phyloP scores from a whole-genome alignment of 352 stramenopile species.

The Globisporangium paroecandrum region DNA sequence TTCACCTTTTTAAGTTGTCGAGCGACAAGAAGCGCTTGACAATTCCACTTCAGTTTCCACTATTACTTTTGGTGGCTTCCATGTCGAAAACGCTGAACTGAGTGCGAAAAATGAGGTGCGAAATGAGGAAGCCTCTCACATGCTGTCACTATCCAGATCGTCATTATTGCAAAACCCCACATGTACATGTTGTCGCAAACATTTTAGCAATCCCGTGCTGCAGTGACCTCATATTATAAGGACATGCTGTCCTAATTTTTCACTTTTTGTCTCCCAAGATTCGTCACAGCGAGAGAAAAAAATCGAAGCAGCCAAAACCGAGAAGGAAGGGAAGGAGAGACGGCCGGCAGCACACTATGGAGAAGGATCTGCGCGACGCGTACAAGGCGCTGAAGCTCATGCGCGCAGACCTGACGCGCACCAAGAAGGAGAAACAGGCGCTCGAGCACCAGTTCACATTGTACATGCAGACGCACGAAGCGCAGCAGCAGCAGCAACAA shows the following conservation, averaged over 20 bases:
- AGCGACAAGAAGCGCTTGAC: no score
- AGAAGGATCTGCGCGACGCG: conserved; percentile 21
- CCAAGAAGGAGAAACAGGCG: conserved; percentile 18
- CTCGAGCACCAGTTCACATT: conserved; percentile 11
- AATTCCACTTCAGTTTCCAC: no score
- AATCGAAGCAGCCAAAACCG: not conserved
- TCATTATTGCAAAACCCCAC: no score
- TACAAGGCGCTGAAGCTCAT: conserved; percentile 25
- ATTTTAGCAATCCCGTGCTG: no score
- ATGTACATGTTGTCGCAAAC: no score
- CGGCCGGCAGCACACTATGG: not conserved
- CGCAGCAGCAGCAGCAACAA: conserved; percentile 2
- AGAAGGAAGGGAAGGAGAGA: not conserved
- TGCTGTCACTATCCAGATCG: no score
- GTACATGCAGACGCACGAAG: not conserved
- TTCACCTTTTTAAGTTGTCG: no score
- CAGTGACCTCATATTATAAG: no score
- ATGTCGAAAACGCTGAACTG: no score
- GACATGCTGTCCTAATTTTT: not conserved
- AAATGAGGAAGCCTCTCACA: no score
- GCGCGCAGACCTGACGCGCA: conserved; percentile 19
- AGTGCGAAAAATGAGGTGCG: no score
- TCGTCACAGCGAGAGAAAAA: not conserved
- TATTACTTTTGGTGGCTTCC: no score
- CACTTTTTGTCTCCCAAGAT: not conserved